Evolutionary conservation across 2,329 filamentous ascomycete species (phyloP), one percentile per base, ranked within the genome.

Genomic region (Fusarium buxicola): DNA sequence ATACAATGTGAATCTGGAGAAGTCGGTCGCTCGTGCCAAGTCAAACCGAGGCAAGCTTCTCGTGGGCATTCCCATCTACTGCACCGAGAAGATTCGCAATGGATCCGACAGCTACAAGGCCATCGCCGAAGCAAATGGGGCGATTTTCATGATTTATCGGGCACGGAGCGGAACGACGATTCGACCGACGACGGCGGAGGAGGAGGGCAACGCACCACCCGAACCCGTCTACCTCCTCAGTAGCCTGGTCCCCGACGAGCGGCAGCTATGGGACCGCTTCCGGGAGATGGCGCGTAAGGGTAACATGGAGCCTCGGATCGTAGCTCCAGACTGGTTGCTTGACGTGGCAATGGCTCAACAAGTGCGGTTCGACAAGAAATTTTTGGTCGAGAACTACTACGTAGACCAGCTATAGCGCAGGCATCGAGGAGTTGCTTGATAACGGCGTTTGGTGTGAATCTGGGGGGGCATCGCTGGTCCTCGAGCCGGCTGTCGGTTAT

Each of bases 111-210:
- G 91, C 47, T 98, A 92, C 80, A 90, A 90, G 71, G 85, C 88
- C 32, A 97, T 99, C 65, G 90, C 94, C 46, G 87, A 91, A 73
- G 89, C 92, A 55, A 99, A 99, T 74, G 93, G 94, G 12, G 95
- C 94, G 21, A 86, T 88, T 24, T 96, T 94, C 75, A 84, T 88
- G 71, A 78, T 91, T 18, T 98, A 93, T 78, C 85, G 86, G 27
- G 91, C 90, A 8, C 87, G 92, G 15, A 87, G 90, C 60, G 89
- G 88, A 3, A 83, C 88, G 24, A 87, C 84, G 2, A 88, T 90
- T 69, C 85, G 84, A 72, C 83, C 86, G n/a, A 87, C 86, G 13
- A 84, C 83, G 8, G 84, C 87, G 62, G 86, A 88, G 60, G 86
- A 90, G 46, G 86, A 88, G 44, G 85, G 87, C 25, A 82, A 85